Conservation (phyloP, 768 basidiomycete genomes). For the Tephrocybe sp. region DNA sequence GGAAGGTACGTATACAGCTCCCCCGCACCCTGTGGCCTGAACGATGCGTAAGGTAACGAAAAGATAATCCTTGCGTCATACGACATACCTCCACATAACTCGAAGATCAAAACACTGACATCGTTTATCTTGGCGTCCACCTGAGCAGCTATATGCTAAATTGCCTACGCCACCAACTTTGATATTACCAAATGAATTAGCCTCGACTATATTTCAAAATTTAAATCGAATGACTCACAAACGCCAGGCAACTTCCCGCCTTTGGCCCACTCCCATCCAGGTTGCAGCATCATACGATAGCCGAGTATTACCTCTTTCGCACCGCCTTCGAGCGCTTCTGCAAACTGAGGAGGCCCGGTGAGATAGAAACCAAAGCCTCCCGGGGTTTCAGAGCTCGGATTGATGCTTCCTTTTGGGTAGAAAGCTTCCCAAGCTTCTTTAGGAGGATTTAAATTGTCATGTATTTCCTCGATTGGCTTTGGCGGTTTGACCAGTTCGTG, state of each 20-base stretch:
- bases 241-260: slow-evolving; percentile 78
- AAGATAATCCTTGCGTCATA: not conserved
- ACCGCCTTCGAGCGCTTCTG: slow-evolving; percentile 27
- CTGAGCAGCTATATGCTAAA: slow-evolving; percentile 61
- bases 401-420: slow-evolving; percentile 60
- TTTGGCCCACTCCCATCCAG: slow-evolving; percentile 64
- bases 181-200: not conserved
- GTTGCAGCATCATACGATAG: slow-evolving; percentile 64
- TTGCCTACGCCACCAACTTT: slow-evolving; percentile 57
- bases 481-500: slow-evolving; percentile 31
- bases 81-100: slow-evolving; percentile 68
- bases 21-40: slow-evolving; percentile 36
- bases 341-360: slow-evolving; percentile 46
- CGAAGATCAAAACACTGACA: slow-evolving; percentile 68
- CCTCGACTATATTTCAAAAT: too few species aligned
- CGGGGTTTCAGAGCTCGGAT: slow-evolving; percentile 44
- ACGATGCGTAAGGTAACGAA: not conserved
- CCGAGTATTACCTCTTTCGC: slow-evolving; percentile 58
- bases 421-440: slow-evolving; percentile 56
- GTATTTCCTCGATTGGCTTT: slow-evolving; percentile 6
- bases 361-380: slow-evolving; percentile 76
- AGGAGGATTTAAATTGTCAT: slow-evolving; percentile 17
- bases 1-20: slow-evolving; percentile 76
- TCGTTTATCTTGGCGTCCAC: slow-evolving; percentile 60
- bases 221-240: slow-evolving; percentile 38